phyloP scores from a whole-genome alignment of 75 land plant species.

The Sequoia sempervirens region DNA sequence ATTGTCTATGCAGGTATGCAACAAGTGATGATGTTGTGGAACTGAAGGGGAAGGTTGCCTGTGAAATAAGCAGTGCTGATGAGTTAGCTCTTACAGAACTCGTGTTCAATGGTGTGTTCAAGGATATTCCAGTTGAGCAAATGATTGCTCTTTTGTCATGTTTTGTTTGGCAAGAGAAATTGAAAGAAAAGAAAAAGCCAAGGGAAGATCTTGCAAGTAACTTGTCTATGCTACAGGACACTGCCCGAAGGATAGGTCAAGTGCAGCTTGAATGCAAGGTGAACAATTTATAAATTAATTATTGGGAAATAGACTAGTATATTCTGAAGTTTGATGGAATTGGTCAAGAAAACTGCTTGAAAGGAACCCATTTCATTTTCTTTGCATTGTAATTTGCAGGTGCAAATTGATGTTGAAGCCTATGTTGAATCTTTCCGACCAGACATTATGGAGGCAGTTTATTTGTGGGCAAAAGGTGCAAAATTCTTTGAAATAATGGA shows the following conservation, averaged over 20 bases:
- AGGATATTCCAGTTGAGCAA: conserved; percentile 76
- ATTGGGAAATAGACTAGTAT: background rate
- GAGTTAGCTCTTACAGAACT: conserved; percentile 89
- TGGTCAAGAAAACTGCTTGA: background rate
- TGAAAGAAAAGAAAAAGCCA: conserved; percentile 60
- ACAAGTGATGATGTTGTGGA: conserved; percentile 94
- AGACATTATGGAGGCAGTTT: conserved; percentile 93
- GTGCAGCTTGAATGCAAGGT: conserved; percentile 97
- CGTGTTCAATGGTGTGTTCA: conserved; percentile 79
- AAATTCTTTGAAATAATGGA: conserved; percentile 89
- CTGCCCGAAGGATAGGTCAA: conserved; percentile 81
- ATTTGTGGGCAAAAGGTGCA: conserved; percentile 87
- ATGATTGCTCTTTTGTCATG: conserved; percentile 97
- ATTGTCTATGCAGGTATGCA: conserved; percentile 58
- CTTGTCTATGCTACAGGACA: conserved; percentile 80
- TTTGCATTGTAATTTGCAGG: conserved; percentile 31
- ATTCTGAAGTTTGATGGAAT: background rate
- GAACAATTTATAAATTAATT: background rate
- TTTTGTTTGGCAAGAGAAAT: conserved; percentile 98
- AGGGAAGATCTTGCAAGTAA: conserved; percentile 79
- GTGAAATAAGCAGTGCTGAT: conserved; percentile 94
- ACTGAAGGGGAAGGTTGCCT: conserved; percentile 94
- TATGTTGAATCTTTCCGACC: conserved; percentile 88
- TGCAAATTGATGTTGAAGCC: conserved; percentile 72
- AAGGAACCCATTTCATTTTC: background rate